These are phyloP conservation scores for Mortierella sp. DNA, from an alignment of 371 early-diverging fungal genomes.

Conservation along the genomic window DNA sequence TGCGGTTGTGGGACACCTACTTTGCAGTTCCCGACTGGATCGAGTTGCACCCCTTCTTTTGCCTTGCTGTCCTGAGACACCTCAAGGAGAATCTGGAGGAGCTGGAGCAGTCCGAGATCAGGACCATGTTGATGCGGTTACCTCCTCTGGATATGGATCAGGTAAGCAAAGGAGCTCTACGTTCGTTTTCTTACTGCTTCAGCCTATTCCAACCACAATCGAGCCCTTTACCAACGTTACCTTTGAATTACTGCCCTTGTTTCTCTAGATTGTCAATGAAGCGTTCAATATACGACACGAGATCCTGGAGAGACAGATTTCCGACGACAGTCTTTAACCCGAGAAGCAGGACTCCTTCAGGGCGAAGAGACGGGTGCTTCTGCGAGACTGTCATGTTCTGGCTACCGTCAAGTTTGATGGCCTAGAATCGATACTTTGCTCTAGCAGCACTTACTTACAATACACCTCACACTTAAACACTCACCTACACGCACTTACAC, in stretches of 20 bases:
- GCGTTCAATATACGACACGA: slow-evolving; percentile 76
- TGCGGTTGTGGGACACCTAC: slow-evolving; percentile 90
- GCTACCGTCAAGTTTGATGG: neutral
- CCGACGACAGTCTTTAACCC: slow-evolving; percentile 28
- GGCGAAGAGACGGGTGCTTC: neutral
- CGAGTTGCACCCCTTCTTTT: slow-evolving; percentile 84
- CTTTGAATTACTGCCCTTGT: neutral
- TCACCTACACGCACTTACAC: neutral
- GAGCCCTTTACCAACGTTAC: neutral
- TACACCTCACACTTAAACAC: neutral
- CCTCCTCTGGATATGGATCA: slow-evolving; percentile 82
- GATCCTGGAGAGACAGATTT: slow-evolving; percentile 68
- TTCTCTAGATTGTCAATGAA: slow-evolving; percentile 68
- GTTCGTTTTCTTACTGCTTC: neutral
- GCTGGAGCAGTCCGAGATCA: slow-evolving; percentile 92
- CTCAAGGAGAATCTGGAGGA: slow-evolving; percentile 88
- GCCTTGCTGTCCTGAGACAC: slow-evolving; percentile 67
- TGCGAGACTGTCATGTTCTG: neutral
- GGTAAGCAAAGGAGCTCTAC: slow-evolving; percentile 50
- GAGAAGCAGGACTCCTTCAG: slow-evolving; percentile 7
- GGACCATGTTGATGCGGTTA: slow-evolving; percentile 84
- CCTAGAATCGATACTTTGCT: neutral
- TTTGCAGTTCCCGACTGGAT: slow-evolving; percentile 80
- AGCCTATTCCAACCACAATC: neutral
- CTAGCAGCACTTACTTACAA: neutral